Evolutionary conservation across 225 moss, liverwort and hornwort species (phyloP), one percentile per base, ranked within the genome.

Genomic region (Polytrichum commune): DNA sequence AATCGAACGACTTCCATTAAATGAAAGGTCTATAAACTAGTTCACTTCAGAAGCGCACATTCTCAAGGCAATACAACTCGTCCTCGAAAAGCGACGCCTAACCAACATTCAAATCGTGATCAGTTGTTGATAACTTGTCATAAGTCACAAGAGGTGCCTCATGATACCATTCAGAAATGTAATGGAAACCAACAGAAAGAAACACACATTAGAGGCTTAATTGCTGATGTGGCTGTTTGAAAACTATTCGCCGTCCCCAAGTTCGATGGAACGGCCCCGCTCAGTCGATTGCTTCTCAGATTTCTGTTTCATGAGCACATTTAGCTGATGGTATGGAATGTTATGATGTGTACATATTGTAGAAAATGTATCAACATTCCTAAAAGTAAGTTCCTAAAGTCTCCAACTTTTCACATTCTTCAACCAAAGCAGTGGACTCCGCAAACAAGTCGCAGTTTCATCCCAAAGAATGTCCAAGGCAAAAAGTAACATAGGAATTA

Each of bases 231-330:
- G 18, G 26, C 1, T 19, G 0, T 60, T 30, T 61, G n/a, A 69
- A 84, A 87, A 29, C 20, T 29, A 18, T 0, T 18, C 24, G 75
- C 82, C 5, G 76, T 77, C 64, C 90, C 90, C 62, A 90, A 13
- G 69, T n/a, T 82, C n/a, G 61, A 5, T 32, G 90, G 82, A 55
- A 84, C 68, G 3, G 46, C 29, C 30, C 90, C 90, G 62, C 28
- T 64, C 19, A 90, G 80, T 8, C 33, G 68, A 67, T 87, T 90
- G 82, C 75, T 33, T 27, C 69, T 67, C 63, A 90, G 69, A 46
- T 72, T 60, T 68, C 86, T 87, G 78, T 19, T 65, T 22, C 24
- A 58, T 0, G 29, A 58, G 27, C 54, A 19, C 0, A 18, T 5
- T 78, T 9, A 75, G 23, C 55, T 69, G 35, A 57, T 53, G 19